phyloP scores from a whole-genome alignment of 192 early-diverging fungal genomes.

The Cladochytrium replicatum region DNA sequence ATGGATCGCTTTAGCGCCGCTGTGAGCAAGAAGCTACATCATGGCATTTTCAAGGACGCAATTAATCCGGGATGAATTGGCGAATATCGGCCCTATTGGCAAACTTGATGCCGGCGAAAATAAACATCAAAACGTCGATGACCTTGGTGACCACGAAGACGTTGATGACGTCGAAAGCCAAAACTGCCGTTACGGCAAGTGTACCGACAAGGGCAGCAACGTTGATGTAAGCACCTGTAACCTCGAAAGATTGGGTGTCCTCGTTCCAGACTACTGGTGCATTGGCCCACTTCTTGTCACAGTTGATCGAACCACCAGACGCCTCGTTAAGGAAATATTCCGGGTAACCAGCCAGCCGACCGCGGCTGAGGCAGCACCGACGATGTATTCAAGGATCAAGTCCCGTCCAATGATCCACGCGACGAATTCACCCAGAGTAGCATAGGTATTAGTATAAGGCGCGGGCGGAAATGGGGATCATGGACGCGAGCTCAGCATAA shows the following conservation, averaged over 20 bases:
- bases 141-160: slow-evolving; percentile 65
- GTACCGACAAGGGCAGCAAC: slow-evolving; percentile 64
- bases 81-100: slow-evolving; percentile 68
- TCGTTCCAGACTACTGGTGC: slow-evolving; percentile 65
- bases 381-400: slow-evolving; percentile 78
- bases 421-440: slow-evolving; percentile 74
- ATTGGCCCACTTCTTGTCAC: slow-evolving; percentile 47
- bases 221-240: too few species aligned
- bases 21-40: too few species aligned
- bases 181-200: slow-evolving; percentile 48
- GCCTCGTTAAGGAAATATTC: slow-evolving; percentile 56
- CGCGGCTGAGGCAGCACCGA: slow-evolving; percentile 72
- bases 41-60: too few species aligned
- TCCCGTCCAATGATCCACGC: slow-evolving; percentile 92
- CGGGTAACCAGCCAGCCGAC: slow-evolving; percentile 76
- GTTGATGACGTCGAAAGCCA: slow-evolving; percentile 69
- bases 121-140: slow-evolving; percentile 62
- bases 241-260: too few species aligned
- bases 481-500: slow-evolving; percentile 79
- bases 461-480: slow-evolving; percentile 78
- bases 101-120: slow-evolving; percentile 60
- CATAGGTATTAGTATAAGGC: slow-evolving; percentile 82
- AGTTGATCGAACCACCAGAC: slow-evolving; percentile 24
- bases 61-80: slow-evolving; percentile 79
- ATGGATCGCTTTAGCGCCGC: too few species aligned